Base-by-base conservation (phyloP, 2,329 filamentous ascomycete species). In the Sporothrix inflata region DNA sequence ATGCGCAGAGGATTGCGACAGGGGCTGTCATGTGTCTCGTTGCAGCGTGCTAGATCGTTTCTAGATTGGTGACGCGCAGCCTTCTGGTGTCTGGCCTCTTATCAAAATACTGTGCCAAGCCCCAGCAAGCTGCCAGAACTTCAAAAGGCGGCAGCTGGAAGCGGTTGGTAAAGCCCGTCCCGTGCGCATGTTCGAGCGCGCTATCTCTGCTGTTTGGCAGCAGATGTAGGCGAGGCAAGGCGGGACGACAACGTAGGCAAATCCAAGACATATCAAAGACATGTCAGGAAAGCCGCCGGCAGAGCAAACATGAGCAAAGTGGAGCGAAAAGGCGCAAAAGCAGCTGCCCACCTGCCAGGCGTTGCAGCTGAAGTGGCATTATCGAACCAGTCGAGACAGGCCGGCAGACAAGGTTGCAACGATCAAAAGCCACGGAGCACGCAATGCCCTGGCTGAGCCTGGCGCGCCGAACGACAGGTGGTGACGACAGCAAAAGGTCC, bases 141-240 rank as follows among this genome's bases (percentile, higher is more conserved):
- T 53, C 51, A 3, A 19, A 27, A n/a, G 21, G 38, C 38, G 40
- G 53, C 53, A 60, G 16, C 68, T 42, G 21, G 14, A 70, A 60
- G 68, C 40, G 53, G 53, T n/a, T 70, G 68, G 24, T 47, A 47
- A 70, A 70, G n/a, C 21, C 11, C 38, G n/a, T 68, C 47, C 47
- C 65, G 42, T 51, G 49, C 66, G 49, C 66, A 69, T 40, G n/a
- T 55, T 38, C n/a, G 45, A 53, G 11, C 9, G 14, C 42, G 34
- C 38, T 30, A 69, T 57, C 30, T 40, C 38, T 42, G 60, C 11
- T 45, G 19, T 53, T 53, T 63, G 8, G 21, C 38, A 63, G 60
- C 14, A 5, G 16, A 38, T 61, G 19, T 1, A 12, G 30, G 21
- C 40, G 24, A 34, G 30, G 45, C 8, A 34, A 68, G 45, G 45